Evolutionary conservation across 148 eudicot species (phyloP), one percentile per base, ranked within the genome.

Genomic region (Suaeda aralocaspica): DNA sequence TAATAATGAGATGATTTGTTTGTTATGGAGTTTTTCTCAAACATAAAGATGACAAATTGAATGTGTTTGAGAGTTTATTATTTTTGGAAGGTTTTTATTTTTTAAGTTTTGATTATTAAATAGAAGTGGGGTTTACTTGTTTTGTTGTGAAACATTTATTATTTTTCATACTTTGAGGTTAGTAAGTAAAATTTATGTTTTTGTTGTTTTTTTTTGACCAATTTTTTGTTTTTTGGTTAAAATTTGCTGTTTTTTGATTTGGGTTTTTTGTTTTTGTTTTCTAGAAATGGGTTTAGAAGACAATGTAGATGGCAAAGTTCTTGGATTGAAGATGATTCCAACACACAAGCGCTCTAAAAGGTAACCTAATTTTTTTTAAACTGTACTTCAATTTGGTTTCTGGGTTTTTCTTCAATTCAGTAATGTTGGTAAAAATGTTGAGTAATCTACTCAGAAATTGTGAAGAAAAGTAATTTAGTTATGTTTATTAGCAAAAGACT

Each of bases 261-360:
- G 30, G 21, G 14, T 21, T 39, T 46, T 63, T 52, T 39, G 5
- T 64, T 24, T 11, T 51, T 41, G 9, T 10, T 42, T 61, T 48
- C 15, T 50, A 31, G 83, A 78, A 29, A 88, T 88, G 96, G 87
- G 86, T 22, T 71, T 82, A 33, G 86, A 83, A 69, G 81, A 74
- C 26, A 71, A 69, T 76, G 81, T 64, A 75, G 84, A 75, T 70
- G 65, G 66, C 44, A 80, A 82, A 69, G 42, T 72, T 36, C 62
- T 66, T 69, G 82, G 72, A 48, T 36, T 82, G 6, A 81, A 72
- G 73, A 64, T 79, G 68, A 46, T 81, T 74, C 70, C 82, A 33
- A 72, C 57, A 63, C 91, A 86, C 81, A 79, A 79, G 77, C 84
- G 88, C 66, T 88, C 90, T 34, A 88, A 86, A 80, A 90, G 98